phyloP scores from a whole-genome alignment of 345 rosid genomes.

The Eucalyptus caleyi region DNA sequence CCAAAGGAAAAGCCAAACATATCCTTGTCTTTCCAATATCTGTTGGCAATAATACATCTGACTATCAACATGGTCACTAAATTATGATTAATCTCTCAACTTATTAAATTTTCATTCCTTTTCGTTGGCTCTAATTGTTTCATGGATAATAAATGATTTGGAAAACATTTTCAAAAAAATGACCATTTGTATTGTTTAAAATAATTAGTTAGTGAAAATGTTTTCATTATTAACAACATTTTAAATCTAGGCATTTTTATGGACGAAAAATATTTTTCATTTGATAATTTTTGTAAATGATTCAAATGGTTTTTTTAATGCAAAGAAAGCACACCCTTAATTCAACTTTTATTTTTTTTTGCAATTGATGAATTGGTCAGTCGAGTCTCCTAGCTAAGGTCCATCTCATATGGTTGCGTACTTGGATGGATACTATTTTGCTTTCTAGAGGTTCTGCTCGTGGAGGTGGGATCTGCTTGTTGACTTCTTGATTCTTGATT shows the following conservation, averaged over 20 bases:
- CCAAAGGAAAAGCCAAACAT: background rate
- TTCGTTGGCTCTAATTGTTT: background rate
- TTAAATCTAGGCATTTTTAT: too few relatives aligned
- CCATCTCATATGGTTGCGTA: background rate
- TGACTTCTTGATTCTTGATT: background rate
- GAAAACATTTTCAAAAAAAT: too few relatives aligned
- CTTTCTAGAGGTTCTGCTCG: background rate
- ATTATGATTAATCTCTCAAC: background rate
- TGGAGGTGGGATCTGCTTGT: background rate
- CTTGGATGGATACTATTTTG: background rate
- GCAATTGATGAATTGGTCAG: background rate
- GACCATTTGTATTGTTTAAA: too few relatives aligned
- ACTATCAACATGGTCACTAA: background rate
- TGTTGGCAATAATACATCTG: background rate
- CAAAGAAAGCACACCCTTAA: too few relatives aligned
- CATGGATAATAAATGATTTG: too few relatives aligned
- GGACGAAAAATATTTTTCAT: too few relatives aligned
- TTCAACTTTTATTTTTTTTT: background rate
- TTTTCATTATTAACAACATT: too few relatives aligned
- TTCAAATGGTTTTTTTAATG: too few relatives aligned
- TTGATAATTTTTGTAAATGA: too few relatives aligned
- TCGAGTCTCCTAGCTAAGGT: background rate
- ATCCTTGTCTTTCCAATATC: background rate
- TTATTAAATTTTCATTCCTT: background rate
- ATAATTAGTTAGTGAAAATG: too few relatives aligned